These are phyloP conservation scores for Warburgia ugandensis DNA, from an alignment of 164 flowering plant genomes.

Conservation along the genomic window DNA sequence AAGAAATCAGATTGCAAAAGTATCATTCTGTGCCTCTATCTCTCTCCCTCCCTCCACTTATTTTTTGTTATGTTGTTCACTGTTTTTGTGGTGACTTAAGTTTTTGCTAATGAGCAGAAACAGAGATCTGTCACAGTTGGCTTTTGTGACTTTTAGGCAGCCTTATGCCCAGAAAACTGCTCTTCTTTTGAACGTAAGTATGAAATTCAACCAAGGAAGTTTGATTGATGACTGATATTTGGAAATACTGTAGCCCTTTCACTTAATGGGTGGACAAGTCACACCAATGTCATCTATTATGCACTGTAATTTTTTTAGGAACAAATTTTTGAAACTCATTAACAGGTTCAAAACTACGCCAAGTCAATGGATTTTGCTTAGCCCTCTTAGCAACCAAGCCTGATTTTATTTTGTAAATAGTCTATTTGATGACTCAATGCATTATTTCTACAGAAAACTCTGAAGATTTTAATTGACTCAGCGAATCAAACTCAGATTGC, in stretches of 20 bases:
- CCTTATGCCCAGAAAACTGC: conserved; percentile 20
- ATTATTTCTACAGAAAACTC: no score
- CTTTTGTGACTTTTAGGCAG: conserved; percentile 19
- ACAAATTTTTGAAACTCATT: no score
- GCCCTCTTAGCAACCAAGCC: no score
- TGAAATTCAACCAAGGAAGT: conserved; percentile 18
- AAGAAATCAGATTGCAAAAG: conserved; percentile 2
- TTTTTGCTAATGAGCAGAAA: conserved; percentile 9
- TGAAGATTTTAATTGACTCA: no score
- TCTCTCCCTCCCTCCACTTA: no score
- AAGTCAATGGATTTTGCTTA: no score
- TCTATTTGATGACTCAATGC: no score
- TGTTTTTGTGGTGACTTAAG: conserved; percentile 4
- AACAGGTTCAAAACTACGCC: not conserved
- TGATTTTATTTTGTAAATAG: no score
- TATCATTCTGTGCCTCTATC: no score
- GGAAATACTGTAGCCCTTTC: not conserved
- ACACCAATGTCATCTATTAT: not conserved
- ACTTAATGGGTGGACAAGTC: not conserved
- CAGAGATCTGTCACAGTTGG: conserved; percentile 16
- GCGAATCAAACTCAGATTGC: no score
- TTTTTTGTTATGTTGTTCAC: conserved; percentile 13
- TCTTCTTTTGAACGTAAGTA: conserved; percentile 20
- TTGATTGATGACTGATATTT: not conserved
- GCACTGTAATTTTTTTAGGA: no score